Base-by-base conservation (phyloP, 106 monocot genomes). In the Posidonia australis region DNA sequence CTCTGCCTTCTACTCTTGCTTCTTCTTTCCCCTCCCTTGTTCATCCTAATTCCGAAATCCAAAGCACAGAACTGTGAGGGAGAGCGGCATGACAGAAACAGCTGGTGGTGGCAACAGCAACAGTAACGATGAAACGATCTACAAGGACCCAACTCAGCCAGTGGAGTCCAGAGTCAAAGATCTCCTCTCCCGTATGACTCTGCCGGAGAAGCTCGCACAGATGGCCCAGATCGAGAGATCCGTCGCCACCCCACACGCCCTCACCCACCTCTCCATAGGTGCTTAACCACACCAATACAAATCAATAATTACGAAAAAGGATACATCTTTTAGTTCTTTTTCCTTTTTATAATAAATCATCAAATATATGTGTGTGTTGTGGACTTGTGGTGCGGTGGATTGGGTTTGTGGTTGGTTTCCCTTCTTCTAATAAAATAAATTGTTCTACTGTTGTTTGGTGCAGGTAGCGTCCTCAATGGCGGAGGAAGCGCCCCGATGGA, bases 191-290 rank as follows among this genome's bases (percentile, higher is more conserved):
- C 86, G 86, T 60, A 92, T 92, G 91, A 82, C 84, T 0, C 79
- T 92, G 10, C 3, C 0, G 43, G 86, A 92, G 72, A 92, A 92
- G 77, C 81, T 78, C n/a, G 91, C 75, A 17, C 91, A 92, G 74
- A 92, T 92, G 84, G 73, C 86, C 27, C 90, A 91, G 80, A 84
- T 91, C 77, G 90, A 91, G 81, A 83, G 86, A 14, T 1, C 22
- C 22, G 81, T 81, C 63, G 58, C 67, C 54, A 29, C 81, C 20
- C 78, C 58, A 26, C 20, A 60, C 51, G 63, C 81, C 46, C 70
- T 86, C 53, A 13, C 81, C 29, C 28, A 44, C 25, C 74, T 77
- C 63, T 47, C 76, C 72, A 51, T 84, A 51, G 90, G 90, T 51
- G 10, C n/a, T 49, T 17, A 17, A 19, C n/a, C 49, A 12, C n/a